Conservation (phyloP, 192 early-diverging fungal species). For the Coemansia sp. region DNA sequence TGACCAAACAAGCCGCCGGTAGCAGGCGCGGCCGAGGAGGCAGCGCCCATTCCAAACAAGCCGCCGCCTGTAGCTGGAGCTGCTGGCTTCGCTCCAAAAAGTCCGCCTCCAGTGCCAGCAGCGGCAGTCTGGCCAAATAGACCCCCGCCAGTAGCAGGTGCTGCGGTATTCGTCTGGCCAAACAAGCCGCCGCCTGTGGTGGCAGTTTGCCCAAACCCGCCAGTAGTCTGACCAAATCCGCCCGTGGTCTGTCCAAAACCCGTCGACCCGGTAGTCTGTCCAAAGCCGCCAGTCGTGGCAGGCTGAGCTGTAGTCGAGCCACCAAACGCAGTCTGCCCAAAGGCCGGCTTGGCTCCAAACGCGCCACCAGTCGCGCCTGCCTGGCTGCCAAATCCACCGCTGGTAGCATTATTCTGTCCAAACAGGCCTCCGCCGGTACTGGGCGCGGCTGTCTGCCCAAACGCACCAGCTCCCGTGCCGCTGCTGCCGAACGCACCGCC, state of each 20-base stretch:
- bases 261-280: slow-evolving; percentile 3
- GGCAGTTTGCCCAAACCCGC: slow-evolving; percentile 15
- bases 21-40: background rate
- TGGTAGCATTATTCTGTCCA: background rate
- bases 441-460: background rate
- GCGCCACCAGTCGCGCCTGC: background rate
- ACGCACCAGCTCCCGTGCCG: slow-evolving; percentile 5
- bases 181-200: slow-evolving; percentile 26
- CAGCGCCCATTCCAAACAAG: slow-evolving; percentile 9
- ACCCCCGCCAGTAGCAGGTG: slow-evolving; percentile 10
- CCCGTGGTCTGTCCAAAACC: background rate
- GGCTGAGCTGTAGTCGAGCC: slow-evolving; percentile 11
- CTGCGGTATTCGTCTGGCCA: slow-evolving; percentile 19
- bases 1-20: slow-evolving; percentile 32
- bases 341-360: slow-evolving; percentile 35
- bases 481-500: slow-evolving; percentile 6
- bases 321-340: slow-evolving; percentile 17
- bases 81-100: slow-evolving; percentile 30
- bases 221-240: background rate
- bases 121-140: slow-evolving; percentile 16
- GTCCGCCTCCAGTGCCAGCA: slow-evolving; percentile 13
- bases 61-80: slow-evolving; percentile 1
- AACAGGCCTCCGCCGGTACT: background rate
- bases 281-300: slow-evolving; percentile 3
- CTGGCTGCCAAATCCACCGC: background rate